Evolutionary conservation across 495 filamentous ascomycete species (phyloP).

Genomic region (Aspergillus panamensis): DNA sequence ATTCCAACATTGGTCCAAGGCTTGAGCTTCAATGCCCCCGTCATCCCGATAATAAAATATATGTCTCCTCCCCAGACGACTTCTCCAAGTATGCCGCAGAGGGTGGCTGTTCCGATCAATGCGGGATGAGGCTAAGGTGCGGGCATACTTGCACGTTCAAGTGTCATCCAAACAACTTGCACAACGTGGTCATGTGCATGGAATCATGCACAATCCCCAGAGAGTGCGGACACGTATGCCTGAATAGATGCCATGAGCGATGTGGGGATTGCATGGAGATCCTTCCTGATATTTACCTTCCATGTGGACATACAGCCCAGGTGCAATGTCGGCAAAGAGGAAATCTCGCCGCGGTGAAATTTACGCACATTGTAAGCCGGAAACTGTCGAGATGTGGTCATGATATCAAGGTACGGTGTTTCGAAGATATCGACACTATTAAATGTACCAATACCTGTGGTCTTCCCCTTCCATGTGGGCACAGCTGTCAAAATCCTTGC

Average conservation of each 20-base stretch:
- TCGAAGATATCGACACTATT: background rate
- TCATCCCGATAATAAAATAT: slow-evolving; percentile 53
- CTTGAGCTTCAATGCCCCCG: slow-evolving; percentile 62
- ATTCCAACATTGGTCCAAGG: slow-evolving; percentile 49
- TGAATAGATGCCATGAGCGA: background rate
- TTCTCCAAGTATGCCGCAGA: slow-evolving; percentile 58
- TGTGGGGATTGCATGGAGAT: slow-evolving; percentile 3
- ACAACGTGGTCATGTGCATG: slow-evolving; percentile 7
- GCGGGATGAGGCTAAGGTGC: slow-evolving; percentile 43
- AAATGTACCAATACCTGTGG: background rate
- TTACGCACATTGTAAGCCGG: background rate
- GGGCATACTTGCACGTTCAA: slow-evolving; percentile 6
- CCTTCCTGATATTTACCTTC: background rate
- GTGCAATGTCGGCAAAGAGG: background rate
- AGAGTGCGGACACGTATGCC: slow-evolving; percentile 1
- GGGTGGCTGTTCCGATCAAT: slow-evolving; percentile 57
- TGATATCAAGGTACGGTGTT: background rate
- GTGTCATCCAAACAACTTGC: slow-evolving; percentile 2
- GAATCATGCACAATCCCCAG: background rate
- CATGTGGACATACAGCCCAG: background rate
- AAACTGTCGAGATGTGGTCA: slow-evolving; percentile 4
- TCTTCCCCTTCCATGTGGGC: slow-evolving; percentile 1
- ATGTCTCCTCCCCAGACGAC: slow-evolving; percentile 54
- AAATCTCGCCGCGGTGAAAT: background rate
- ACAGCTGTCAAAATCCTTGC: slow-evolving; percentile 1